Conservation (phyloP, 2,329 filamentous ascomycete genomes). For the Teratosphaeria pseudoeucalypti region DNA sequence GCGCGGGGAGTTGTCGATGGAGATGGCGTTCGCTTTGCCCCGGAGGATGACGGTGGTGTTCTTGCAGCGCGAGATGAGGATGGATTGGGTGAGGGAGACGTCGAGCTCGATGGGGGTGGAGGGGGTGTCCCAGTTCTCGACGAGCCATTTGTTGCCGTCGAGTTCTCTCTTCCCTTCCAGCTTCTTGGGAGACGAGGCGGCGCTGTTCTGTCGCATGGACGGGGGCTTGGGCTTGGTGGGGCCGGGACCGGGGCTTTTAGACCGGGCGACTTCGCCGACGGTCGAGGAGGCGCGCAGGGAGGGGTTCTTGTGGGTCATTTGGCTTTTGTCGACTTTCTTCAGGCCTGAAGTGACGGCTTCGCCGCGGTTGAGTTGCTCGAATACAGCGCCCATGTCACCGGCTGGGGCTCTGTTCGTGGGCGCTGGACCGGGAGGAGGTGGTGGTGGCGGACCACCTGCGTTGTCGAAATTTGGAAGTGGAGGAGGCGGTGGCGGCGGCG, state of each 20-base stretch:
- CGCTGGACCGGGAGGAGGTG: conserved; percentile 34
- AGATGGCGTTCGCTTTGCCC: conserved; percentile 95
- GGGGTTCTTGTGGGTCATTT: conserved; percentile 99
- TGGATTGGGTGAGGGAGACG: conserved; percentile 72
- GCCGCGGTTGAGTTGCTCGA: conserved; percentile 83
- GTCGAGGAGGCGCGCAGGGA: conserved; percentile 63
- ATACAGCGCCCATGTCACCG: conserved; percentile 73
- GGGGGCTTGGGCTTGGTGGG: conserved; percentile 46
- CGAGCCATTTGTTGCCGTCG: conserved; percentile 75
- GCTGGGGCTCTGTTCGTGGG: conserved; percentile 33
- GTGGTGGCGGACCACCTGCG: conserved; percentile 51
- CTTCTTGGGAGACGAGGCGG: conserved; percentile 12
- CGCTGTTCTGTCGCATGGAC: conserved; percentile 37
- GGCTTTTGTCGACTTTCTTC: conserved; percentile 83
- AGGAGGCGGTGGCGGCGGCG: conserved; percentile 53
- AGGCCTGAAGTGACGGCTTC: conserved; percentile 78
- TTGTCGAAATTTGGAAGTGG: conserved; percentile 20
- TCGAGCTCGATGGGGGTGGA: conserved; percentile 68
- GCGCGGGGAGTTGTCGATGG: conserved; percentile 78
- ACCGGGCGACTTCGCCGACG: conserved; percentile 52
- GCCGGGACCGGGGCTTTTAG: conserved; percentile 77
- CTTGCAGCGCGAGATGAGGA: conserved; percentile 85
- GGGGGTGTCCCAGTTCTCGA: conserved; percentile 84
- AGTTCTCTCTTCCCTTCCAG: conserved; percentile 35
- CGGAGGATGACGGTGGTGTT: conserved; percentile 81